Evolutionary conservation across 2,329 filamentous ascomycete genomes (phyloP).

Genomic region (Penicillium sp.): DNA sequence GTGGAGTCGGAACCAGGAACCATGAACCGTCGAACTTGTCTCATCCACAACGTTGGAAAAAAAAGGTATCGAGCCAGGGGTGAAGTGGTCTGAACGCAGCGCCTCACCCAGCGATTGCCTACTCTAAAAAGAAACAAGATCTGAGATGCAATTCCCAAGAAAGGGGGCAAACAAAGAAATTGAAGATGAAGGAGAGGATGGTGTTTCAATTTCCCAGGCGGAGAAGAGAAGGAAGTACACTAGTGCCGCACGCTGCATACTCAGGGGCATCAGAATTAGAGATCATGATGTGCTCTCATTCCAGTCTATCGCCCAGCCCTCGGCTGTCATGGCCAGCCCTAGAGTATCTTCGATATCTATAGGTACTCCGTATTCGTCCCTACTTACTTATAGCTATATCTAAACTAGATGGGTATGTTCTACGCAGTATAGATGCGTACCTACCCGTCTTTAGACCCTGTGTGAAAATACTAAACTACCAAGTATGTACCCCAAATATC

Average conservation of each 20-base stretch:
- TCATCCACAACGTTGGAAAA: conserved; percentile 16
- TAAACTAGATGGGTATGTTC: neutral
- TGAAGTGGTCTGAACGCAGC: conserved; percentile 3
- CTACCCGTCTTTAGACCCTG: neutral
- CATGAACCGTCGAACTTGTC: conserved; percentile 19
- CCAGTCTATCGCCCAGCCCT: conserved; percentile 11
- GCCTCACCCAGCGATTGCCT: conserved; percentile 8
- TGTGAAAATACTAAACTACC: neutral
- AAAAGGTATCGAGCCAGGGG: conserved; percentile 10
- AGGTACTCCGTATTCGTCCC: neutral
- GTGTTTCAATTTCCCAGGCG: conserved; percentile 18
- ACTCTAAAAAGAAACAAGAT: conserved; percentile 8
- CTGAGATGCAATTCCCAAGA: conserved; percentile 2
- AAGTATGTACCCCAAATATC: too few relatives aligned
- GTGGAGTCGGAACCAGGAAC: conserved; percentile 26
- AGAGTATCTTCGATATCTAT: neutral
- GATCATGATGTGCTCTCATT: conserved; percentile 10
- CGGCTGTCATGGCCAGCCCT: conserved; percentile 7
- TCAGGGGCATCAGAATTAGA: conserved; percentile 19
- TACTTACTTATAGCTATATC: too few relatives aligned
- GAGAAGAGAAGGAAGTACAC: conserved; percentile 14
- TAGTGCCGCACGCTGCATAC: conserved; percentile 15
- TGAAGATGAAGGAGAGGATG: conserved; percentile 8
- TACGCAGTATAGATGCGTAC: neutral
- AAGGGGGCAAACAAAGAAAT: conserved; percentile 10